Percentiles rank a stretch among this genome's conserved stretches.
Evolutionary conservation across 2,329 filamentous ascomycete genomes (phyloP).

Genomic region (Albifimbria verrucaria): DNA sequence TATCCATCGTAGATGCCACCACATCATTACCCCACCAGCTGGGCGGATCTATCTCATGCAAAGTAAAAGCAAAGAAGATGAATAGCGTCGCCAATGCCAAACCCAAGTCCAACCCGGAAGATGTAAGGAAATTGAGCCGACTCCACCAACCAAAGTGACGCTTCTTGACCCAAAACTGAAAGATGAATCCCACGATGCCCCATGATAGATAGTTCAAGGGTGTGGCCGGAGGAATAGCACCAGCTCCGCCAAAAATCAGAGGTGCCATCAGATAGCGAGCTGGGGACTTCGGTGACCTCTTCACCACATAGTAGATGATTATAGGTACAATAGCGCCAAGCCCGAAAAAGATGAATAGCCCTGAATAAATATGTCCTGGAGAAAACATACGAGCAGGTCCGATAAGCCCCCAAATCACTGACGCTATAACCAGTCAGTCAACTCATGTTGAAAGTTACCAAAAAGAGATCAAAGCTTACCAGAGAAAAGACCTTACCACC

Average conservation of each 20-base stretch:
- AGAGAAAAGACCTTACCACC: conserved; percentile 63
- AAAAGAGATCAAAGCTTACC: conserved; percentile 31
- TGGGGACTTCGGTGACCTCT: conserved; percentile 48
- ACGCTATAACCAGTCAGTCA: conserved; percentile 35
- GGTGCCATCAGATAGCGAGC: conserved; percentile 56
- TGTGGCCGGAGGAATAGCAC: conserved; percentile 61
- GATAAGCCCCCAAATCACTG: conserved; percentile 66
- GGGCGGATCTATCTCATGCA: conserved; percentile 60
- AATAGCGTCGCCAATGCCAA: conserved; percentile 64
- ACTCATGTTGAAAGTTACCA: neutral
- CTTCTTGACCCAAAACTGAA: conserved; percentile 66
- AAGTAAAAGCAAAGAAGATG: conserved; percentile 67
- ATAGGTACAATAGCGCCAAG: conserved; percentile 53
- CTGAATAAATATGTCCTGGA: conserved; percentile 58
- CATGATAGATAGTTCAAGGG: conserved; percentile 74
- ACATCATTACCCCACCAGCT: conserved; percentile 68
- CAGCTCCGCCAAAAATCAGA: conserved; percentile 59
- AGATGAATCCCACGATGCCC: conserved; percentile 67
- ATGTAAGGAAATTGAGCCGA: conserved; percentile 69
- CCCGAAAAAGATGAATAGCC: conserved; percentile 58
- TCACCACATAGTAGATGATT: conserved; percentile 45
- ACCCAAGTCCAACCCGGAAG: conserved; percentile 66
- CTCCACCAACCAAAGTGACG: conserved; percentile 68
- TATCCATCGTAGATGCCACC: conserved; percentile 59
- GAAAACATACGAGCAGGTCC: conserved; percentile 63